Evolutionary conservation across 2,329 filamentous ascomycete species (phyloP).

Genomic region (Colletotrichum sp.): DNA sequence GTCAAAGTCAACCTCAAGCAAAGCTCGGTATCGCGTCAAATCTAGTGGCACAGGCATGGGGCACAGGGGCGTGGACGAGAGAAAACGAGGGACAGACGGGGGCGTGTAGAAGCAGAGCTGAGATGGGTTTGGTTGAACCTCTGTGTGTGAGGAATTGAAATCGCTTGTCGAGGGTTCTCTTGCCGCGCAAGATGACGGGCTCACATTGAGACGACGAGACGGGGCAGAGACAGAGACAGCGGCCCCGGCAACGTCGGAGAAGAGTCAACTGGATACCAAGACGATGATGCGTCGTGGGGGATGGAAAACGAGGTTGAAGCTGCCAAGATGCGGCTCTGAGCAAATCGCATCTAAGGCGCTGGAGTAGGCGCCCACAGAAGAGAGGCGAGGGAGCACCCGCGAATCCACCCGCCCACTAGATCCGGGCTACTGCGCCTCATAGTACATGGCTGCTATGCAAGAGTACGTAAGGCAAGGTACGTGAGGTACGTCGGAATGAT

Average conservation of each 20-base stretch:
- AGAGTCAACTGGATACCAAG: not conserved
- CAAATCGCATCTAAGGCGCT: slow-evolving; percentile 15
- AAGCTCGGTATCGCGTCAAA: slow-evolving; percentile 14
- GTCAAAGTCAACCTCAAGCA: slow-evolving; percentile 14
- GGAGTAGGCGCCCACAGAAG: not conserved
- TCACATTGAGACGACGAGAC: not conserved
- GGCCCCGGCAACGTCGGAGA: not conserved
- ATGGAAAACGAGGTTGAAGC: not conserved
- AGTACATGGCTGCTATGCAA: not conserved
- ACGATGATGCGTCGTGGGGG: not conserved
- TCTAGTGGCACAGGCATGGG: not conserved
- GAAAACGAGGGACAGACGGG: not conserved
- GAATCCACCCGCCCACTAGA: not conserved
- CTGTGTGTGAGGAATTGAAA: not conserved
- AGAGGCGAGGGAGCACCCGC: not conserved
- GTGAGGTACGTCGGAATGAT: not conserved
- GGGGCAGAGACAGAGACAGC: not conserved
- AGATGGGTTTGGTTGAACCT: not conserved
- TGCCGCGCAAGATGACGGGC: not conserved
- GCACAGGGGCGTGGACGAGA: not conserved
- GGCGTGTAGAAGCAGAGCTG: not conserved
- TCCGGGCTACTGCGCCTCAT: not conserved
- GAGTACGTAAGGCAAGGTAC: not conserved
- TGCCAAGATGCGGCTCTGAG: slow-evolving; percentile 7
- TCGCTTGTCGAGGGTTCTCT: not conserved